These are phyloP conservation scores for Trichoderma atroviride DNA, from an alignment of 2,329 filamentous ascomycete genomes.

Conservation along the genomic window DNA sequence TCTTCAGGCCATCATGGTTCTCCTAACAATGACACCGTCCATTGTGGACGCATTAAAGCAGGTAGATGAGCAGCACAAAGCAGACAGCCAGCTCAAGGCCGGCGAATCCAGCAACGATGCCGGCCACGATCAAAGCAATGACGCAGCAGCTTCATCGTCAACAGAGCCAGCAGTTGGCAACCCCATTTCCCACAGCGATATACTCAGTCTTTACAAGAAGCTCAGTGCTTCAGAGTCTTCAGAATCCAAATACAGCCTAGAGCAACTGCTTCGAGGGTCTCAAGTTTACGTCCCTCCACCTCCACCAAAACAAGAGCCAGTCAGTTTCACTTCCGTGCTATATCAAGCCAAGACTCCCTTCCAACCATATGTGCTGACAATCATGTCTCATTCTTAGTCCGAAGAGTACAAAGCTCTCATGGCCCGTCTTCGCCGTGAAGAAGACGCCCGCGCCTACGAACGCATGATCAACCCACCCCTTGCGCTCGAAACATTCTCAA, in stretches of 20 bases:
- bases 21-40: conserved; percentile 73
- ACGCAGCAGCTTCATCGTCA: conserved; percentile 52
- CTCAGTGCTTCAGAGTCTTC: conserved; percentile 45
- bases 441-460: conserved; percentile 81
- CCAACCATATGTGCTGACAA: conserved; percentile 27
- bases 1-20: conserved; percentile 59
- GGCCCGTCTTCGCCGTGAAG: conserved; percentile 77
- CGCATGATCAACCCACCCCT: conserved; percentile 70
- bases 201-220: conserved; percentile 63
- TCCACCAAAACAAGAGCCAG: conserved; percentile 74
- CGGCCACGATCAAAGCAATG: conserved; percentile 12
- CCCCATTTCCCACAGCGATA: conserved; percentile 71
- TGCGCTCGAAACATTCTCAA: conserved; percentile 59
- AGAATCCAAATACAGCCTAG: conserved; percentile 55
- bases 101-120: conserved; percentile 30
- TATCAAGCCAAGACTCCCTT: not conserved
- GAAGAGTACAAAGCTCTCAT: conserved; percentile 86
- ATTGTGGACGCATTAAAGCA: conserved; percentile 64
- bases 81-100: conserved; percentile 21
- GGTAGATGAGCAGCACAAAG: conserved; percentile 29
- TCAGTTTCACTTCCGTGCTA: conserved; percentile 46
- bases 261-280: conserved; percentile 71
- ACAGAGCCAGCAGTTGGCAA: conserved; percentile 58
- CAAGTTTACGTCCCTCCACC: conserved; percentile 78
- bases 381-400: conserved; percentile 53